A percentile compares a stretch with the other conserved stretches of the same genome.
Conservation (phyloP, 2,329 filamentous ascomycete genomes). For the Pyricularia sp. region DNA sequence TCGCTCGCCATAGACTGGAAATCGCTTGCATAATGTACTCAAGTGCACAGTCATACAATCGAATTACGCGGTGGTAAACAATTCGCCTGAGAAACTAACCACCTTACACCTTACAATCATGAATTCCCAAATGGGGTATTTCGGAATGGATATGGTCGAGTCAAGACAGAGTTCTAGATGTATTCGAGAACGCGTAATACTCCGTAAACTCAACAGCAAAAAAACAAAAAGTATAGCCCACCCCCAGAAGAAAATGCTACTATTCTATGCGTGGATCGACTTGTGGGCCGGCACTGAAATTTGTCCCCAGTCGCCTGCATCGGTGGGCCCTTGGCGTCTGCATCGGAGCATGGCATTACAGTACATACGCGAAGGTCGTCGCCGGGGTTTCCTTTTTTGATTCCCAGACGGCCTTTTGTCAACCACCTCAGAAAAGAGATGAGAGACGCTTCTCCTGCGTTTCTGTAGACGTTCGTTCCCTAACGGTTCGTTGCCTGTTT, state of each 20-base stretch:
- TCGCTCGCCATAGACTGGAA: background rate
- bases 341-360: background rate
- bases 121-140: background rate
- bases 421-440: background rate
- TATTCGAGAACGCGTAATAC: background rate
- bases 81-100: background rate
- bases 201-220: background rate
- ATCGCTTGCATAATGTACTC: background rate
- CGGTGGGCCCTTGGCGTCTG: background rate
- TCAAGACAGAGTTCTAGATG: background rate
- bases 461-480: background rate
- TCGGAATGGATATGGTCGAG: background rate
- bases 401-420: background rate
- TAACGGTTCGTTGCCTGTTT: background rate
- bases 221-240: background rate
- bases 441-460: background rate
- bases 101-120: background rate
- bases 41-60: background rate
- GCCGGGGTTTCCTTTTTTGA: background rate
- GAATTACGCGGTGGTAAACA: background rate
- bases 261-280: background rate
- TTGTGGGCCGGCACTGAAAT: background rate
- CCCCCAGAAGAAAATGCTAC: background rate
- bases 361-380: background rate
- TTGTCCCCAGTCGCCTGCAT: background rate